Evolutionary conservation across 1,139 yeast species (phyloP).

Genomic region (Saccharomycopsis crataegensis): DNA sequence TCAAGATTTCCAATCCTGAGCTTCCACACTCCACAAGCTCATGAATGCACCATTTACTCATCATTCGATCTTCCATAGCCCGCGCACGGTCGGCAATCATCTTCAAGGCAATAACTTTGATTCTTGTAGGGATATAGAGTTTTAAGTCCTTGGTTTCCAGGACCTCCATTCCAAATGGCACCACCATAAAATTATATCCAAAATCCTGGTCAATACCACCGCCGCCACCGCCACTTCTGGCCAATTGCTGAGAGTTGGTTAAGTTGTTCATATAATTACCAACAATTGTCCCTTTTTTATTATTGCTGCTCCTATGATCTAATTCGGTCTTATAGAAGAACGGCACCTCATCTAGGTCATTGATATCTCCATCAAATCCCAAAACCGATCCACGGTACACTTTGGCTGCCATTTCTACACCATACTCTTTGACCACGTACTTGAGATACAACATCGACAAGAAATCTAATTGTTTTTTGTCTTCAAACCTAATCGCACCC

Average conservation of each 20-base stretch:
- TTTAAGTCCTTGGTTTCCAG: conserved; percentile 1
- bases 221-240: neutral
- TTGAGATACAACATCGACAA: conserved; percentile 17
- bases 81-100: conserved; percentile 10
- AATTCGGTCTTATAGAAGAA: conserved; percentile 4
- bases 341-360: conserved; percentile 7
- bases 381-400: conserved; percentile 11
- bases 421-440: conserved; percentile 6
- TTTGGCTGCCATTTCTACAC: neutral
- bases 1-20: conserved; percentile 13
- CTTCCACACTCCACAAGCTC: conserved; percentile 10
- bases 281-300: neutral
- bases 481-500: neutral
- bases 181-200: conserved; percentile 12
- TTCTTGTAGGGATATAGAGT: conserved; percentile 11
- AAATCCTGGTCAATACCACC: conserved; percentile 3
- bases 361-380: conserved; percentile 7
- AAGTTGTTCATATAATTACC: neutral
- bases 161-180: conserved; percentile 10
- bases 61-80: neutral
- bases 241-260: neutral
- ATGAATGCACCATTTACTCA: conserved; percentile 6
- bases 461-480: conserved; percentile 7
- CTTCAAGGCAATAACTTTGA: conserved; percentile 14
- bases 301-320: neutral